Evolutionary conservation across 2,329 filamentous ascomycete species (phyloP).

Genomic region (Ophidiomyces ophidiicola): DNA sequence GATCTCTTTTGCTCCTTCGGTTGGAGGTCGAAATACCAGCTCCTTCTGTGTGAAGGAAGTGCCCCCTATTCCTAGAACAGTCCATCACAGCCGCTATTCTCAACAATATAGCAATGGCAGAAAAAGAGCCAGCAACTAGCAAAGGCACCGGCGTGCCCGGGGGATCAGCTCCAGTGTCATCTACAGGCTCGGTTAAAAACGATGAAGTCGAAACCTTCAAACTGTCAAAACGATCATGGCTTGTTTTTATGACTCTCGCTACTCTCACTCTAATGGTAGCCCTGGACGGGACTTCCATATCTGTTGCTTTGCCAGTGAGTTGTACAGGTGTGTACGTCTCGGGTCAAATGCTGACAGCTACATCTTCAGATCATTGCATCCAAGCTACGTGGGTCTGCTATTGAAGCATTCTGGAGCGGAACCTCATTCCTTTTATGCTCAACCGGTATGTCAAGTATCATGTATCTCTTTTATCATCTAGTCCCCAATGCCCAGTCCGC

Average conservation of each 20-base stretch:
- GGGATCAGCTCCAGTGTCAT: background rate
- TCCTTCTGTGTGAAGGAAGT: too few species aligned
- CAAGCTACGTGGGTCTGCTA: conserved; percentile 41
- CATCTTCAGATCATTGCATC: conserved; percentile 37
- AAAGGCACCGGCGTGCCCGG: background rate
- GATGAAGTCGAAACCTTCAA: conserved; percentile 13
- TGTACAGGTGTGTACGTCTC: background rate
- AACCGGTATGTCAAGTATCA: conserved; percentile 34
- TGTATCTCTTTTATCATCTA: background rate
- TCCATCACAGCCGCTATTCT: too few species aligned
- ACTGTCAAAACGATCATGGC: conserved; percentile 26
- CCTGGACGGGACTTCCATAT: conserved; percentile 53
- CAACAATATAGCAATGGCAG: too few species aligned
- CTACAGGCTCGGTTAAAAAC: conserved; percentile 4
- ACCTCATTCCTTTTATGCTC: conserved; percentile 55
- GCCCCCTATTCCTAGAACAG: too few species aligned
- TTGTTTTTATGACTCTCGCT: conserved; percentile 42
- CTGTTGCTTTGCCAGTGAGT: conserved; percentile 44
- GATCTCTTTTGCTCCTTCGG: background rate
- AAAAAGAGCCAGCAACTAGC: background rate
- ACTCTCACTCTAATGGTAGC: conserved; percentile 51
- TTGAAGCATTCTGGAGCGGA: conserved; percentile 59
- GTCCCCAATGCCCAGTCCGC: background rate
- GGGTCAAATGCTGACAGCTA: background rate
- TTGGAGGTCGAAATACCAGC: too few species aligned